Evolutionary conservation across 2,329 filamentous ascomycete species (phyloP), one percentile per base, ranked within the genome.

Genomic region (Pyricularia pennisetigena): DNA sequence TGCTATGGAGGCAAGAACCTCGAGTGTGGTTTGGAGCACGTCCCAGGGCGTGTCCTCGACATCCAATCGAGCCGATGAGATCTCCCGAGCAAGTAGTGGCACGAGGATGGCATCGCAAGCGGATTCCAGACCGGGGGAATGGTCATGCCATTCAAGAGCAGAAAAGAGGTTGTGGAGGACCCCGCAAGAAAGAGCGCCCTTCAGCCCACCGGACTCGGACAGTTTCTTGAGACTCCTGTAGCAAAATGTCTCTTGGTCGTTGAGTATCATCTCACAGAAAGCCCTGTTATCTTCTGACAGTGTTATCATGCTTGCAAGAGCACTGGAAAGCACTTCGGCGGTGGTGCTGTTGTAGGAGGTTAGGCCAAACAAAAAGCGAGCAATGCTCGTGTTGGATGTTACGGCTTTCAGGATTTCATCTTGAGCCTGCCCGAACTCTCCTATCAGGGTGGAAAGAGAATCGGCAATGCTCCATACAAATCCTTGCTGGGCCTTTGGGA

Each of bases 1-100:
- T 61, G 86, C 87, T 64, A 90, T 89, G 7, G 87, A 87, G 4
- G 87, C 88, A 0, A 89, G 79, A 20, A 88, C 85, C 75, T 90
- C 86, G 0, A 90, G 77, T 3, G 86, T 86, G 20, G 87, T 75
- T 72, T 85, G 80, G 67, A 85, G 75, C 57, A 83, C 80, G 70
- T 86, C 66, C 32, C 54, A 63, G n/a, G 32, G n/a, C 26, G 29
- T 23, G 66, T 30, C 59, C 26, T 67, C 66, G 24, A 29, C 59
- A 41, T 67, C 59, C 57, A 64, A n/a, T 14, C 24, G 64, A 4
- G 66, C 66, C 30, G 57, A 63, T 8, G 14, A 78, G n/a, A 84
- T 72, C 0, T 76, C 76, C 5, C 72, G 74, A 8, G 79, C 74
- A 30, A 88, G 75, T 8, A 76, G 77, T 2, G 83, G 80, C 30